Conservation (phyloP, 225 moss, liverwort and hornwort species). For the Neckera pumila region DNA sequence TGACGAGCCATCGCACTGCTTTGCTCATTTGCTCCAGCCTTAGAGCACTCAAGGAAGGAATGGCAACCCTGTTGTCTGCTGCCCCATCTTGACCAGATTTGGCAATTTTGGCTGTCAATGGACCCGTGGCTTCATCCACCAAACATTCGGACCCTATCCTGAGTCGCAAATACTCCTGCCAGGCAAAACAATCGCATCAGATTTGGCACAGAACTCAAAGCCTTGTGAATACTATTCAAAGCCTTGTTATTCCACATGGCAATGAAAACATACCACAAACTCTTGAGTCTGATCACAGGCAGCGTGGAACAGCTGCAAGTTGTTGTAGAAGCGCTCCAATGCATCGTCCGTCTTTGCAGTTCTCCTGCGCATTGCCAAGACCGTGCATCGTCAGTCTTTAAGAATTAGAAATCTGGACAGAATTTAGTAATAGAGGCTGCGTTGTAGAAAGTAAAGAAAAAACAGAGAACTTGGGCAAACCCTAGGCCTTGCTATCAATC, state of each 20-base stretch:
- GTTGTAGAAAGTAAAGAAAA: background rate
- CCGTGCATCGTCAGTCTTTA: background rate
- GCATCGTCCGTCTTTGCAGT: constrained; percentile 65
- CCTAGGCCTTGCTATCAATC: background rate
- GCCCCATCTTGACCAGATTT: constrained; percentile 54
- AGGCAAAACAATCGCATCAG: background rate
- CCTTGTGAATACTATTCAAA: background rate
- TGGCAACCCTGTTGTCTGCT: constrained; percentile 42
- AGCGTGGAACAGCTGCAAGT: constrained; percentile 82
- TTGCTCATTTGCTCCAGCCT: constrained; percentile 98
- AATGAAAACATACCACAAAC: constrained; percentile 57
- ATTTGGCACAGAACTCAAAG: background rate
- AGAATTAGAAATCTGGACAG: background rate
- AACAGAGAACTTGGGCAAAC: background rate
- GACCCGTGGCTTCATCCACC: constrained; percentile 97
- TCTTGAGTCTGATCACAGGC: constrained; percentile 95
- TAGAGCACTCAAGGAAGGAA: constrained; percentile 87
- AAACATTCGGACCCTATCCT: constrained; percentile 91
- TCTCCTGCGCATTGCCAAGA: constrained; percentile 27
- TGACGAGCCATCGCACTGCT: constrained; percentile 77
- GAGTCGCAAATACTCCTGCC: constrained; percentile 87
- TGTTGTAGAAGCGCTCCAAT: constrained; percentile 79
- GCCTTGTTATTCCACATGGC: background rate
- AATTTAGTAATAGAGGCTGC: background rate
- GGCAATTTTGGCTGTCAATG: constrained; percentile 52